A percentile compares a stretch with the other conserved stretches of the same genome.
Conservation (phyloP, 306 rosid genomes). For the Hippophae gyantsensis region DNA sequence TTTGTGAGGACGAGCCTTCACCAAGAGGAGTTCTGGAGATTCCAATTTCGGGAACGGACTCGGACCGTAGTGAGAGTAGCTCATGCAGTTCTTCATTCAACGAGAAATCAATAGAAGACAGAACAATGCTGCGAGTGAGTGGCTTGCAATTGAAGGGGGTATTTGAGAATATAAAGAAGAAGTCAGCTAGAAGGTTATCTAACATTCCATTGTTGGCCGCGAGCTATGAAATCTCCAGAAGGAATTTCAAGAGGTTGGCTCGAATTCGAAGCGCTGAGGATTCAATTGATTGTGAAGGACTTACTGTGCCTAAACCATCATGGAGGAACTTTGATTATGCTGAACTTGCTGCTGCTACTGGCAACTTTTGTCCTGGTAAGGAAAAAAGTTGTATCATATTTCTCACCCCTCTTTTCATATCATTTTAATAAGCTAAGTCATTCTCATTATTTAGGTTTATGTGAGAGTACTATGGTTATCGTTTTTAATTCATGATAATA, state of each 20-base stretch:
- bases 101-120: slow-evolving; percentile 16
- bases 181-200: slow-evolving; percentile 37
- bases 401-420: no score
- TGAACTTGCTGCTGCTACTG: slow-evolving; percentile 65
- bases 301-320: slow-evolving; percentile 46
- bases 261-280: slow-evolving; percentile 62
- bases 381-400: no score
- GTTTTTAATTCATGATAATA: background rate
- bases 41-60: slow-evolving; percentile 46
- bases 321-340: slow-evolving; percentile 73
- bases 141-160: slow-evolving; percentile 46
- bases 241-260: slow-evolving; percentile 41
- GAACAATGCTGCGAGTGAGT: slow-evolving; percentile 5
- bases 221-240: slow-evolving; percentile 38
- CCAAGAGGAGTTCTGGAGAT: slow-evolving; percentile 73
- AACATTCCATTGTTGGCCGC: slow-evolving; percentile 40
- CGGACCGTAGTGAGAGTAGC: slow-evolving; percentile 32
- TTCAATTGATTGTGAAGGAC: slow-evolving; percentile 14
- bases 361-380: slow-evolving; percentile 53
- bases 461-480: background rate
- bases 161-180: slow-evolving; percentile 55
- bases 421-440: no score
- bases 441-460: background rate
- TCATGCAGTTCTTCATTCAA: slow-evolving; percentile 9
- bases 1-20: slow-evolving; percentile 37